phyloP scores from a whole-genome alignment of 2,329 filamentous ascomycete genomes.

The Triangularia verruculosa region DNA sequence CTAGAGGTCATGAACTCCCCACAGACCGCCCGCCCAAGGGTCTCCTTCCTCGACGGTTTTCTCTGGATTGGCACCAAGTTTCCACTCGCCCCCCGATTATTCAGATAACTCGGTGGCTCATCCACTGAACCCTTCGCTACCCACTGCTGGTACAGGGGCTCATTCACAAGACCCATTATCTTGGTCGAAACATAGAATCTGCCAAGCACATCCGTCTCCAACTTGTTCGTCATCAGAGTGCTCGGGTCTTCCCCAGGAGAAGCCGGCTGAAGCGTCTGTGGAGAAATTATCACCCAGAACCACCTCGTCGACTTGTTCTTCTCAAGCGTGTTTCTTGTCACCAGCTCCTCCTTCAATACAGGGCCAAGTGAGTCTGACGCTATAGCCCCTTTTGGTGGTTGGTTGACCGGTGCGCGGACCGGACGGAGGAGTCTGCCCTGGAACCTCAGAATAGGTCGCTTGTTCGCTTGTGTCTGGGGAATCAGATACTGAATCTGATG shows the following conservation, averaged over 20 bases:
- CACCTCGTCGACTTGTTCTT: slow-evolving; percentile 26
- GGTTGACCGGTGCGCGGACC: slow-evolving; percentile 13
- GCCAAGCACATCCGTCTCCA: slow-evolving; percentile 47
- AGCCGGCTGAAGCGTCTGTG: slow-evolving; percentile 23
- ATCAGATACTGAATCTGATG: slow-evolving; percentile 27
- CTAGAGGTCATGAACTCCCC: slow-evolving; percentile 33
- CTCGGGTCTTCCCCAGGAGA: slow-evolving; percentile 34
- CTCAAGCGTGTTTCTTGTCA: slow-evolving; percentile 27
- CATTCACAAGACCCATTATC: slow-evolving; percentile 50
- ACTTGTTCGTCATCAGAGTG: slow-evolving; percentile 27
- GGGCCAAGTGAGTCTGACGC: slow-evolving; percentile 23
- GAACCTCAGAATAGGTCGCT: slow-evolving; percentile 25
- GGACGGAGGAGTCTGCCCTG: slow-evolving; percentile 32
- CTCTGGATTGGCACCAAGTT: slow-evolving; percentile 44
- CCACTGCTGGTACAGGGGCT: slow-evolving; percentile 37
- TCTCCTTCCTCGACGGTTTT: slow-evolving; percentile 41
- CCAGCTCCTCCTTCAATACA: slow-evolving; percentile 31
- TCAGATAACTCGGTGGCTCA: slow-evolving; percentile 48
- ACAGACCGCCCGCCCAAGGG: slow-evolving; percentile 43
- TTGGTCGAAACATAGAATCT: slow-evolving; percentile 58
- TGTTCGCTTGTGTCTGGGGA: slow-evolving; percentile 7
- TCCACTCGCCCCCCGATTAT: slow-evolving; percentile 46
- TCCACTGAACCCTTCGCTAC: slow-evolving; percentile 40
- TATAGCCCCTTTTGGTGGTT: slow-evolving; percentile 11
- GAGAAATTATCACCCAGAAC: slow-evolving; percentile 32